Evolutionary conservation across 768 basidiomycete genomes (phyloP), one percentile per base, ranked within the genome.

Genomic region (Psilocybe cyanescens): DNA sequence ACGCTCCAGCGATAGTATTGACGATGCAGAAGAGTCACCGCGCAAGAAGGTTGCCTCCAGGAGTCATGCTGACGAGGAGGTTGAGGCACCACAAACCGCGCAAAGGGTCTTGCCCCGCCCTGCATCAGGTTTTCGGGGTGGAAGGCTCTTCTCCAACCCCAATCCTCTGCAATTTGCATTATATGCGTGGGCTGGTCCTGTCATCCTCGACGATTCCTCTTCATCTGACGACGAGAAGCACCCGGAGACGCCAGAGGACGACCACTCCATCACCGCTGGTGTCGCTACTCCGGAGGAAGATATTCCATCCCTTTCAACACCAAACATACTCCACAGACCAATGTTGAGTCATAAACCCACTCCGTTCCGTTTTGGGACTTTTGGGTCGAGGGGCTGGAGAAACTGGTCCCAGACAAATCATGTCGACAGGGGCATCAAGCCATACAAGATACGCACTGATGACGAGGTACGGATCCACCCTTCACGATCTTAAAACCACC

Each of bases 111-210:
- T 82, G 55, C 81, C 81, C 24, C 78, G 78, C 14, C 75, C 77
- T 31, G 64, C 68, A 7, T 77, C 78, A 1, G 75, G 74, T 12
- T 80, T 82, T 66, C 74, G 75, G 53, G 81, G 82, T 12, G 80
- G 81, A 28, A 75, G 77, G 57, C 75, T 89, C 9, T 76, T 84
- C 39, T 82, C 80, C 37, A 85, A 82, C 59, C 87, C 87, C 12
- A 88, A 86, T 67, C 87, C 87, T 11, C 75, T 85, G 41, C 82
- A 79, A 65, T 88, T 82, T 71, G 87, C 87, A 29, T 73, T 80
- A 44, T 79, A 84, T 55, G 82, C 82, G 2, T 88, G 87, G 87
- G 80, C 77, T 30, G 79, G 80, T 41, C 78, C 77, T 33, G 69
- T 82, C 54, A 65, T 78, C 7, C 71, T 75, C 67, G 76, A 81